Evolutionary conservation across 2,329 filamentous ascomycete species (phyloP).

Genomic region (Fonsecaea pugnacius): DNA sequence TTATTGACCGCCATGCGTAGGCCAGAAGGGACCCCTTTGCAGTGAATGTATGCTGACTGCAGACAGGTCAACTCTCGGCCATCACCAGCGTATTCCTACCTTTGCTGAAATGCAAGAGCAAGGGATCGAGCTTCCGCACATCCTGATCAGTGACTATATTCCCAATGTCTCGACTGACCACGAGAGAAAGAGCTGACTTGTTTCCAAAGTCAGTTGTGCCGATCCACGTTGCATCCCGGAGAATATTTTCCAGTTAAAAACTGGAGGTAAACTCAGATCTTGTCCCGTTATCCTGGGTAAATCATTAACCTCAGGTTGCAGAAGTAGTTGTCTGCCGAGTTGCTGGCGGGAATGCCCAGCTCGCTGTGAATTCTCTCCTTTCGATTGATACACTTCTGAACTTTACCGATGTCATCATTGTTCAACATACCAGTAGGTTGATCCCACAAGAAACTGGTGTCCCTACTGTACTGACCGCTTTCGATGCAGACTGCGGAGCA

Average conservation of each 20-base stretch:
- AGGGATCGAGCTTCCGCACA: conserved; percentile 5
- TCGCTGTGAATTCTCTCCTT: conserved; percentile 16
- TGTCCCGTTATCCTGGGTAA: too few relatives aligned
- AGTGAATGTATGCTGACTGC: conserved; percentile 3
- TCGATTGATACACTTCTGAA: conserved; percentile 21
- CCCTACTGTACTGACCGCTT: background rate
- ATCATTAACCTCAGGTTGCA: conserved; percentile 6
- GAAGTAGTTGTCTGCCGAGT: conserved; percentile 21
- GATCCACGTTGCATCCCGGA: conserved; percentile 28
- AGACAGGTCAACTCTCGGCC: conserved; percentile 12
- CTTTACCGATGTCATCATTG: conserved; percentile 22
- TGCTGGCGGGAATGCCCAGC: conserved; percentile 26
- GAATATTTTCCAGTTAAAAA: conserved; percentile 24
- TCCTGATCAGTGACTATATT: conserved; percentile 21
- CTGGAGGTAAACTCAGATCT: conserved; percentile 3
- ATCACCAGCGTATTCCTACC: conserved; percentile 17
- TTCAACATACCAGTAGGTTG: conserved; percentile 24
- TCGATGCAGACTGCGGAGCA: conserved; percentile 22
- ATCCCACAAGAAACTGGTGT: background rate
- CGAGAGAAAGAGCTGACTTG: background rate
- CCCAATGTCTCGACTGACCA: background rate
- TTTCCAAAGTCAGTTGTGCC: conserved; percentile 22
- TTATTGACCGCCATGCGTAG: conserved; percentile 25
- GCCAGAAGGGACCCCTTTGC: background rate
- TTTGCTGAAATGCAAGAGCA: conserved; percentile 17